Evolutionary conservation across 345 rosid species (phyloP), one percentile per base, ranked within the genome.

Genomic region (Populus deltoides): DNA sequence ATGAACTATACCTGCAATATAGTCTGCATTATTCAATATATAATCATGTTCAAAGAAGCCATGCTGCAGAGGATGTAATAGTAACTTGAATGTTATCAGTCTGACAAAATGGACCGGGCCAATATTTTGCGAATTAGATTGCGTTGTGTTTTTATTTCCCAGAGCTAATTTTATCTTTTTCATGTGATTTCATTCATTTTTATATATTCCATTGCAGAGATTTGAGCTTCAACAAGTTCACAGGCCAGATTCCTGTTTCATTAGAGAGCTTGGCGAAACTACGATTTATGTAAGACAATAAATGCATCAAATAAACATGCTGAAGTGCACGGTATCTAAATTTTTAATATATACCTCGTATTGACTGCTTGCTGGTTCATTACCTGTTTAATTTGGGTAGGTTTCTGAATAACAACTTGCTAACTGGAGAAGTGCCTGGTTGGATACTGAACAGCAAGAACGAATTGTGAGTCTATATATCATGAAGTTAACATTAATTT

Each of bases 151-250:
- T 35, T 2, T 35, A 18, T 8, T 67, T 9, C n/a, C 6, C 41
- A 31, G 41, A 31, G 70, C 38, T 16, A 29, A 33, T 31, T 43
- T 8, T 75, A 2, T 15, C 20, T 35, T 24, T 47, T 69, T 70
- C 8, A 17, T n/a, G 36, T 31, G 39, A 9, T 62, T 25, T 13
- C 33, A 36, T 45, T 24, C 47, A 31, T 72, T 55, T 31, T 2
- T 67, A 22, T 16, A 61, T 31, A 71, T 70, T 18, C 62, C 68
- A 29, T 66, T 76, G 83, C 76, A 96, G 99, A 80, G 98, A 96
- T 83, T 76, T 93, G 78, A 90, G 98, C 90, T 87, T 82, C 89
- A 96, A 96, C 82, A 84, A 63, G 81, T 78, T 96, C 85, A 88
- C 83, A 0, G 95, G 93, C 72, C 13, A 16, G 66, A 82, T 92